Evolutionary conservation across 306 rosid species (phyloP).

Genomic region (Astragalus membranaceus): DNA sequence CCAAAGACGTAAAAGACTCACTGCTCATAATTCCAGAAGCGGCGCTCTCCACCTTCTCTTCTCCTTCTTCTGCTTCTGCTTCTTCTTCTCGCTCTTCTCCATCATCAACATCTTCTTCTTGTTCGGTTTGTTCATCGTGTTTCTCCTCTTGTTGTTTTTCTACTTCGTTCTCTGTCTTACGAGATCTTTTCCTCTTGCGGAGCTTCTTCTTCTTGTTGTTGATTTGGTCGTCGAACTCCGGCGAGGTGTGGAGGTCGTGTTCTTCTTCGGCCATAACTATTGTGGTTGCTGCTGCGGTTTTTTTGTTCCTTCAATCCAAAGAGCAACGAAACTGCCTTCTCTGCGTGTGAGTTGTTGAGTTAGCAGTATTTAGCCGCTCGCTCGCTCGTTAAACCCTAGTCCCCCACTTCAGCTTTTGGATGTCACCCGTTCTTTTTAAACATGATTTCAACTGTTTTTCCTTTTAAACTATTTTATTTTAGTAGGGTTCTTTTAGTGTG

Average conservation of each 20-base stretch:
- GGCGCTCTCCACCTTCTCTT: slow-evolving; percentile 10
- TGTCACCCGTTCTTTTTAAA: background rate
- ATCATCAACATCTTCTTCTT: background rate
- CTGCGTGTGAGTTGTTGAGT: background rate
- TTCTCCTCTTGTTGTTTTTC: slow-evolving; percentile 8
- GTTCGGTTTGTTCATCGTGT: background rate
- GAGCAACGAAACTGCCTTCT: background rate
- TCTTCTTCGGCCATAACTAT: slow-evolving; percentile 36
- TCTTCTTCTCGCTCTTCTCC: background rate
- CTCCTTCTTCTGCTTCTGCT: slow-evolving; percentile 5
- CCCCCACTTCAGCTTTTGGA: background rate
- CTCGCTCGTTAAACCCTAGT: slow-evolving; percentile 18
- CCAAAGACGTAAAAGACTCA: slow-evolving; percentile 44
- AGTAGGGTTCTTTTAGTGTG: too few species aligned
- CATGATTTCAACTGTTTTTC: too few species aligned
- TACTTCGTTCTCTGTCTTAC: slow-evolving; percentile 13
- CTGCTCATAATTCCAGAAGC: slow-evolving; percentile 61
- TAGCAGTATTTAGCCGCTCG: background rate
- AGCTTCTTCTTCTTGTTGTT: slow-evolving; percentile 37
- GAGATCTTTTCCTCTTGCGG: slow-evolving; percentile 47
- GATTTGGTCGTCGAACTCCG: slow-evolving; percentile 25
- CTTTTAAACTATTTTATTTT: too few species aligned
- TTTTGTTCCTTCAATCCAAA: background rate
- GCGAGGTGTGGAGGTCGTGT: background rate
- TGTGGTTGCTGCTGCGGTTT: background rate